Evolutionary conservation across 495 filamentous ascomycete genomes (phyloP).

Genomic region (Daldinia bambusicola): DNA sequence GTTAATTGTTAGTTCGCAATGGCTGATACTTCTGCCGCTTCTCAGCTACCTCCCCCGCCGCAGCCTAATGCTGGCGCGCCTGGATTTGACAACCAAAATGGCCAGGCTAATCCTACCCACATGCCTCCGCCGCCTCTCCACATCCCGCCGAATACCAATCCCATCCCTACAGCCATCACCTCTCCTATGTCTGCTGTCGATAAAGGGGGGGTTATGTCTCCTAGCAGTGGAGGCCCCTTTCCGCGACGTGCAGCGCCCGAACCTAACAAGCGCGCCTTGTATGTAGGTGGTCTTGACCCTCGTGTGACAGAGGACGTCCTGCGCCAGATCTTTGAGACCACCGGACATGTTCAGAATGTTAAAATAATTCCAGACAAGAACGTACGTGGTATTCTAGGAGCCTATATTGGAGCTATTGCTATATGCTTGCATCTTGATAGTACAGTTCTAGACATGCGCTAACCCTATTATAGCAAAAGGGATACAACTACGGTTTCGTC

Average conservation of each 20-base stretch:
- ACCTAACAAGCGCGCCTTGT: slow-evolving; percentile 97
- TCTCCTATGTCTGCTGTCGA: slow-evolving; percentile 78
- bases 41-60: slow-evolving; percentile 72
- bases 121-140: slow-evolving; percentile 95
- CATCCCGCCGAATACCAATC: slow-evolving; percentile 96
- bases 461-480: slow-evolving; percentile 73
- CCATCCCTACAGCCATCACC: slow-evolving; percentile 91
- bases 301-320: slow-evolving; percentile 96
- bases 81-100: slow-evolving; percentile 75
- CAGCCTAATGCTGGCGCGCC: slow-evolving; percentile 74
- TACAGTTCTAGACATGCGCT: slow-evolving; percentile 28
- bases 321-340: slow-evolving; percentile 98
- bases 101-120: slow-evolving; percentile 76
- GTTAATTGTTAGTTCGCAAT: slow-evolving; percentile 57
- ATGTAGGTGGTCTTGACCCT: slow-evolving; percentile 94
- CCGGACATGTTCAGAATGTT: slow-evolving; percentile 96
- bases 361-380: slow-evolving; percentile 99
- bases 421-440: slow-evolving; percentile 26
- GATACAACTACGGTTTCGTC: slow-evolving; percentile 99
- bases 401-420: slow-evolving; percentile 9
- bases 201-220: slow-evolving; percentile 78
- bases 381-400: slow-evolving; percentile 63
- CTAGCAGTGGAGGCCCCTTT: slow-evolving; percentile 79
- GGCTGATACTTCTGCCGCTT: slow-evolving; percentile 71
- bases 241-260: slow-evolving; percentile 94